Evolutionary conservation across 768 basidiomycete genomes (phyloP).

Genomic region (Tulasnella sp.): DNA sequence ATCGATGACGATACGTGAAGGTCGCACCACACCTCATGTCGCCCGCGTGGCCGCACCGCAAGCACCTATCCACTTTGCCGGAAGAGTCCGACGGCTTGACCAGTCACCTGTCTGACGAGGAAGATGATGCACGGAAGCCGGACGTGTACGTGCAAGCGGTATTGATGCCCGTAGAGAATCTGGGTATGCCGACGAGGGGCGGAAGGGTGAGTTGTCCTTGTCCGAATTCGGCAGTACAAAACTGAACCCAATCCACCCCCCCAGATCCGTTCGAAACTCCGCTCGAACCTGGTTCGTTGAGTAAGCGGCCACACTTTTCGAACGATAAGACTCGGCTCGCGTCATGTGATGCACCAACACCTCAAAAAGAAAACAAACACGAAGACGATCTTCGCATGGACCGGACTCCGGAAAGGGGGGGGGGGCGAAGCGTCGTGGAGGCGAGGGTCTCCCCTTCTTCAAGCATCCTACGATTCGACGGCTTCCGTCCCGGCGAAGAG

Average conservation of each 20-base stretch:
- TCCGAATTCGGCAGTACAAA: too few relatives aligned
- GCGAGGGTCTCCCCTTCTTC: neutral
- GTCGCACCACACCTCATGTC: slow-evolving; percentile 6
- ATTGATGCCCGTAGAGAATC: slow-evolving; percentile 22
- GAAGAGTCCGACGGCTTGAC: slow-evolving; percentile 20
- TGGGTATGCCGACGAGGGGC: slow-evolving; percentile 4
- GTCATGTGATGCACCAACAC: too few relatives aligned
- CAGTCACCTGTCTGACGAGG: neutral
- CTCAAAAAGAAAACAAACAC: too few relatives aligned
- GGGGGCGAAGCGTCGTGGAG: too few relatives aligned
- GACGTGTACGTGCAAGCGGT: slow-evolving; percentile 23
- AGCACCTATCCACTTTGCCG: slow-evolving; percentile 26
- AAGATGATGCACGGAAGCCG: neutral
- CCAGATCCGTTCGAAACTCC: too few relatives aligned
- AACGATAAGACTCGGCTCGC: too few relatives aligned
- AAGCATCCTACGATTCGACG: slow-evolving; percentile 5
- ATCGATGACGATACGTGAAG: slow-evolving; percentile 3
- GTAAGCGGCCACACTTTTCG: too few relatives aligned
- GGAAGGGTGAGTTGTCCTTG: slow-evolving; percentile 4
- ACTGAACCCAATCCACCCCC: too few relatives aligned
- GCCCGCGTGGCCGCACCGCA: neutral
- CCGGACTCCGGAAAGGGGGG: too few relatives aligned
- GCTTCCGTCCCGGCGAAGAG: neutral
- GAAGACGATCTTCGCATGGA: too few relatives aligned
- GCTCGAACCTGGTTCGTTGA: too few relatives aligned